Evolutionary conservation across 495 filamentous ascomycete genomes (phyloP), one percentile per base, ranked within the genome.

Genomic region (Daldinia grandis): DNA sequence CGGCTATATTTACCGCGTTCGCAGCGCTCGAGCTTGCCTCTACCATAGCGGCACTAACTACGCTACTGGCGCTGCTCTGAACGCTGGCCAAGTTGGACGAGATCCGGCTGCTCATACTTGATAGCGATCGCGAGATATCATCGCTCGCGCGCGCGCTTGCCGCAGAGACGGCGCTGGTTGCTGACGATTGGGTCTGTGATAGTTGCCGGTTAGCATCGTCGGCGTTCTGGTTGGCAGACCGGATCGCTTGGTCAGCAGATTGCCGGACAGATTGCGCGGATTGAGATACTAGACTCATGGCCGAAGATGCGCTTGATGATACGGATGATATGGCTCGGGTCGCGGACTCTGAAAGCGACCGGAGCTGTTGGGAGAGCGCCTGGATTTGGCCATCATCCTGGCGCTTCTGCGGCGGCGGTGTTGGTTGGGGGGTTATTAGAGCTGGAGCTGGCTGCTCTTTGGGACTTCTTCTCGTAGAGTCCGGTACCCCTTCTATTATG

Each of bases 301-400:
- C 58, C 31, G 74, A 76, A 51, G 74, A 76, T n/a, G 74, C 74
- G 62, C 74, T 76, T 42, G 74, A 76, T 47, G 74, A 72, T 47
- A 76, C 74, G 50, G 74, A 76, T 8, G 74, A 76, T 55, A 76
- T 72, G 1, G 81, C 79, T 61, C 74, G 76, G 31, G 76, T 78
- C 61, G 80, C 76, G 9, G 77, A 75, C 33, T 77, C 69, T 1
- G 76, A 82, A 10, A 83, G 62, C 8, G 60, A 71, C 33, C 62
- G 74, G 3, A 83, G 73, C 33, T 81, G 77, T 61, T 69, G 19
- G 51, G 78, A 81, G 21, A 83, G 78, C 30, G 79, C 78, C 25
- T 78, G 74, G 42, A 83, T 75, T 54, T 83, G 81, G 37, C 78
- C 76, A 44, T 81, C 66, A 49, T 83, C 78, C 57, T 81, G 80